phyloP scores from a whole-genome alignment of 306 rosid species.

The Malus asiatica region DNA sequence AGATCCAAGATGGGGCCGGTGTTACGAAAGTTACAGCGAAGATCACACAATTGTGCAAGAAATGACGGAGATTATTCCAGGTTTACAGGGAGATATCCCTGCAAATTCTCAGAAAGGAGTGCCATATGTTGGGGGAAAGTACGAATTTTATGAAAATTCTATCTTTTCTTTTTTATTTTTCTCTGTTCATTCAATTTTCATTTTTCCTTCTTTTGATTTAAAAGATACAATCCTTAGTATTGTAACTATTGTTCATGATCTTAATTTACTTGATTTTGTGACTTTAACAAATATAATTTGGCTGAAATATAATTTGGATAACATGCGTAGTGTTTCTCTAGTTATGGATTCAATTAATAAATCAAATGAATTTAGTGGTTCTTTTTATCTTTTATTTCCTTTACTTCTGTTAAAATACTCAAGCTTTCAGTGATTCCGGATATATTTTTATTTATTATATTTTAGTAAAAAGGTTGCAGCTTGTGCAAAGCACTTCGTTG shows the following conservation, averaged over 20 bases:
- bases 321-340: not conserved
- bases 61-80: conserved; percentile 80
- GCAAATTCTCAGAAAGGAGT: conserved; percentile 48
- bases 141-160: conserved; percentile 23
- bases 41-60: conserved; percentile 68
- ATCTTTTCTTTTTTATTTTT: not conserved
- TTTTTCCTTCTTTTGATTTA: not conserved
- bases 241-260: not conserved
- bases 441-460: conserved; percentile 5
- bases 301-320: not conserved
- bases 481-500: conserved; percentile 96
- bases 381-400: not conserved
- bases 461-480: conserved; percentile 87
- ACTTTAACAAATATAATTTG: not conserved
- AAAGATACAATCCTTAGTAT: not conserved
- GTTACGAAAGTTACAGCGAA: conserved; percentile 98
- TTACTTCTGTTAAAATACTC: not conserved
- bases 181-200: not conserved
- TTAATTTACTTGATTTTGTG: not conserved
- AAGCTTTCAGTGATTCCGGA: not conserved
- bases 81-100: conserved; percentile 83
- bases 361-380: not conserved
- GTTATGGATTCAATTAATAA: not conserved
- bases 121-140: conserved; percentile 87
- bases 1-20: conserved; percentile 99